Conservation (phyloP, 768 basidiomycete species). For the Multifurca ochricompacta region DNA sequence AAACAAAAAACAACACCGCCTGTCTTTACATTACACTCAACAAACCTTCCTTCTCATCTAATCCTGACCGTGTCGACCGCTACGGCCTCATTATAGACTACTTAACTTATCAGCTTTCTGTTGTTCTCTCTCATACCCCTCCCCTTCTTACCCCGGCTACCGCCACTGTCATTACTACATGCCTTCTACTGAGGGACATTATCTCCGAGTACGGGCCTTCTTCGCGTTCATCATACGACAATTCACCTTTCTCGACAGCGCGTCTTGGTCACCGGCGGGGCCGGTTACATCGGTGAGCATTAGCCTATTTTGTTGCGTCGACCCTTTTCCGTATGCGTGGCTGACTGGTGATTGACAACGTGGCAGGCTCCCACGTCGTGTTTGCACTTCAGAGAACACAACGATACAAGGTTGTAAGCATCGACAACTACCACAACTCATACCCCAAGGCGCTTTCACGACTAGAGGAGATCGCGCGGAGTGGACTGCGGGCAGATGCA, state of each 20-base stretch:
- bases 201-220: slow-evolving; percentile 10
- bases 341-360: slow-evolving; percentile 13
- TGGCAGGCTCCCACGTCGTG: slow-evolving; percentile 86
- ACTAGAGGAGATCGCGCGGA: slow-evolving; percentile 72
- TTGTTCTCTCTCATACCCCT: slow-evolving; percentile 2
- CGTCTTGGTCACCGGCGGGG: slow-evolving; percentile 70
- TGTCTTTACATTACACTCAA: slow-evolving; percentile 36
- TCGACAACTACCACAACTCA: slow-evolving; percentile 96
- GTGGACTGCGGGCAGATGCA: slow-evolving; percentile 58
- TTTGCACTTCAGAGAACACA: slow-evolving; percentile 79
- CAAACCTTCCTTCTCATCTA: slow-evolving; percentile 5
- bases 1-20: not conserved
- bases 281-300: slow-evolving; percentile 78
- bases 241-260: slow-evolving; percentile 32
- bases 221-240: slow-evolving; percentile 9
- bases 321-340: slow-evolving; percentile 11
- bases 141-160: not conserved
- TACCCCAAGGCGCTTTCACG: slow-evolving; percentile 64
- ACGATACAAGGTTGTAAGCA: slow-evolving; percentile 84
- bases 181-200: slow-evolving; percentile 12
- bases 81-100: not conserved
- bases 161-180: slow-evolving; percentile 2
- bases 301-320: not conserved
- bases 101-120: slow-evolving; percentile 13
- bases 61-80: slow-evolving; percentile 3